Conservation (phyloP, 208 protist species). For the Trypanosoma caninum region DNA sequence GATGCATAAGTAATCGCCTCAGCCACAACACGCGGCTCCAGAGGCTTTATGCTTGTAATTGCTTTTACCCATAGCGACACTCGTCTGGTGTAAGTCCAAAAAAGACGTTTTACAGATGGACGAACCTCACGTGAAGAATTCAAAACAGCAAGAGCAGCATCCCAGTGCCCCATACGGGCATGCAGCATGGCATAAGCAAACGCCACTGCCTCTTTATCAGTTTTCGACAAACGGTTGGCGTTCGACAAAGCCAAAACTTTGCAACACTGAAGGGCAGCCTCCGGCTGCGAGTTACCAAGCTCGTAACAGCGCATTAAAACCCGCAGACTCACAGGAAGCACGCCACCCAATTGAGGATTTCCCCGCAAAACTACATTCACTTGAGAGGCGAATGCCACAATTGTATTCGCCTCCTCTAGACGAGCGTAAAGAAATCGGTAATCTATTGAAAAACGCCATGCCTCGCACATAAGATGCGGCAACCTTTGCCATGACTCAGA, state of each 20-base stretch:
- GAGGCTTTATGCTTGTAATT: background rate
- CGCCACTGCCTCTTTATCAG: constrained; percentile 42
- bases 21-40: constrained; percentile 15
- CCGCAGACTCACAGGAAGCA: constrained; percentile 48
- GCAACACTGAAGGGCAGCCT: constrained; percentile 45
- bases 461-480: constrained; percentile 25
- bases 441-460: constrained; percentile 28
- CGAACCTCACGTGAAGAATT: constrained; percentile 37
- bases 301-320: constrained; percentile 49
- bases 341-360: constrained; percentile 43
- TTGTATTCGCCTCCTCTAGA: constrained; percentile 26
- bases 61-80: constrained; percentile 12
- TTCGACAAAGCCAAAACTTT: constrained; percentile 41
- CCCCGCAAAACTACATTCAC: constrained; percentile 46
- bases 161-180: constrained; percentile 36
- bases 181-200: constrained; percentile 41
- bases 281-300: constrained; percentile 30
- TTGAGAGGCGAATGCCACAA: constrained; percentile 47
- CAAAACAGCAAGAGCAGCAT: constrained; percentile 39
- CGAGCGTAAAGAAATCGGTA: constrained; percentile 28
- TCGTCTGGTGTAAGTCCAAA: constrained; percentile 12
- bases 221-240: constrained; percentile 15
- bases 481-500: constrained; percentile 17
- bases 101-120: constrained; percentile 37
- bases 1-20: constrained; percentile 27